Evolutionary conservation across 2,329 filamentous ascomycete genomes (phyloP), one percentile per base, ranked within the genome.

Genomic region (Periconia sp.): DNA sequence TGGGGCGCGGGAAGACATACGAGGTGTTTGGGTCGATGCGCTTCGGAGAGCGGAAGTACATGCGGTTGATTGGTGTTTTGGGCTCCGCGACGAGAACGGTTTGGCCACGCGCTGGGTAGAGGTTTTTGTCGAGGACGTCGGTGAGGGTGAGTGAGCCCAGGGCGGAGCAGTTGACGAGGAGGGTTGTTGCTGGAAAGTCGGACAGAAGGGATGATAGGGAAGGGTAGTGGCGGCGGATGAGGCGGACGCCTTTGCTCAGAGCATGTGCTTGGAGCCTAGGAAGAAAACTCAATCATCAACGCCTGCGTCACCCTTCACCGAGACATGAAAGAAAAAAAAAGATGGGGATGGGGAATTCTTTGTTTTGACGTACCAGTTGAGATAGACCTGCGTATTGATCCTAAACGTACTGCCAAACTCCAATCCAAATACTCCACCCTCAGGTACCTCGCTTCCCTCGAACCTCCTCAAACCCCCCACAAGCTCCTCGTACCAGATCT

Each of bases 101-200:
- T 71, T 97, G 92, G 1, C 91, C 92, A 3, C 94, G 83, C 1
- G 70, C 72, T 1, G 94, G 92, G 42, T 85, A 79, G 53, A 97
- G 78, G 4, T 79, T 80, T 35, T 74, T 72, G 63, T 97, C 92
- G 64, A 80, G 75, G 0, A 97, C 91, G 28, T 94, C 94, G n/a
- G 87, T 88, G 1, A 97, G 82, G 39, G 79, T 83, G 30, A 81
- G 80, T 0, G 91, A 86, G 8, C 87, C 82, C 4, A 97, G 75
- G 0, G 91, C 94, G 0, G 91, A 92, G 56, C 89, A 88, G 65
- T 97, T 97, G 54, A 97, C 74, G 1, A 96, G 74, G 2, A 95
- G 69, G 51, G 88, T 83, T 1, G 85, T 85, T 0, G 75, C 73
- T 47, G 83, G 78, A 59, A 88, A 84, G 25, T 84, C 68, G 1